Conservation (phyloP, 192 early-diverging fungal genomes). For the Rhizophagus sp. region DNA sequence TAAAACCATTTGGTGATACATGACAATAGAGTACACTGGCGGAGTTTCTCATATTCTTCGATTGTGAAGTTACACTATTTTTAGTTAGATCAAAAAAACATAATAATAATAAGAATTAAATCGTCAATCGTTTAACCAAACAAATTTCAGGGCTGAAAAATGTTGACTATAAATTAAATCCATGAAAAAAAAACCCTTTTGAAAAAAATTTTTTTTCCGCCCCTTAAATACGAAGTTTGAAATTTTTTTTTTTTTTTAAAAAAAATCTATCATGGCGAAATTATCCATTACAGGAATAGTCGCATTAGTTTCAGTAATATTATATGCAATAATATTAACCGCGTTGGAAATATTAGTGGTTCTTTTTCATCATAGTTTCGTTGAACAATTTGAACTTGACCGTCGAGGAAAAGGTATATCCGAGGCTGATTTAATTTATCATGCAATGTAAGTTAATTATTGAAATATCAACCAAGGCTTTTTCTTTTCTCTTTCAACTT, state of each 20-base stretch:
- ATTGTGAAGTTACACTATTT: too few relatives aligned
- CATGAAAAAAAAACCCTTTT: too few relatives aligned
- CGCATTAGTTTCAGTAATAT: not conserved
- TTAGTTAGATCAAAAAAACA: too few relatives aligned
- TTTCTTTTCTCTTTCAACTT: not conserved
- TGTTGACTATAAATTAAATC: too few relatives aligned
- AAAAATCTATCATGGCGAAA: not conserved
- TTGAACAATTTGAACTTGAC: not conserved
- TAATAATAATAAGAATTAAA: too few relatives aligned
- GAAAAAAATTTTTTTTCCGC: too few relatives aligned
- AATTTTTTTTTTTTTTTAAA: not conserved
- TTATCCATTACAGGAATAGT: slow-evolving; percentile 9
- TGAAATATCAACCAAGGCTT: not conserved
- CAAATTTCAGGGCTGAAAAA: too few relatives aligned
- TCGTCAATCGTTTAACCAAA: too few relatives aligned
- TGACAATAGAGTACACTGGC: too few relatives aligned
- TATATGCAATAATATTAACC: slow-evolving; percentile 8
- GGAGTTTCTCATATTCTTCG: too few relatives aligned
- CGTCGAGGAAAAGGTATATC: slow-evolving; percentile 18
- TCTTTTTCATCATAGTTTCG: slow-evolving; percentile 22
- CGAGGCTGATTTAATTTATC: slow-evolving; percentile 30
- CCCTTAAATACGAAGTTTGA: not conserved
- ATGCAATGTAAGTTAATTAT: slow-evolving; percentile 23
- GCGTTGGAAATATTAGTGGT: slow-evolving; percentile 21
- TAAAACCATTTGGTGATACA: too few relatives aligned